Base-by-base conservation (phyloP, 768 basidiomycete species). In the Psilocybe tampanensis region DNA sequence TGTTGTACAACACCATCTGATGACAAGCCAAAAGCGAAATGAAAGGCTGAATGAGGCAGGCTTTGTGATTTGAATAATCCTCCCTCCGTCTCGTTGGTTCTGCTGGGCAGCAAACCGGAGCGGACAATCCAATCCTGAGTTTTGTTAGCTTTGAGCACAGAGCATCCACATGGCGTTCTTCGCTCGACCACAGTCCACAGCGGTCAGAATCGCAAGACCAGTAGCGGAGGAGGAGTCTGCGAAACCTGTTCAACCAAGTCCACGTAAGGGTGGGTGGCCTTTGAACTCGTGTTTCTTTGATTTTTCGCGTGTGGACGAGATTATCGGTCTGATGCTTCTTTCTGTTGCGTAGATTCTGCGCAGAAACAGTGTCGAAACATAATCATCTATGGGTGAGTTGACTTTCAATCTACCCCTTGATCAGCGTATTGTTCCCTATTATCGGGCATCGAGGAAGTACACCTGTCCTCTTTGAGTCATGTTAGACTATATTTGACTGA, bases 311-410 rank as follows among this genome's bases (percentile, higher is more conserved):
- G 8, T 22, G 43, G 12, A 22, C 13, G 19, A 15, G 12, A 2
- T 18, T 2, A 52, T 13, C 15, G 44, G 17, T 32, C 33, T 56
- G 44, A 23, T 47, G 19, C 9, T 43, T 26, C 11, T 36, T 7
- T 2, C 7, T 47, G 4, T 22, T 12, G 44, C 12, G 4, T 51
- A 90, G 89, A 91, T 74, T 78, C 84, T 44, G 79, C 82, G 13
- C 86, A 88, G 70, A 84, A 89, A 52, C 89, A 94, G 66, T 97
- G 94, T 74, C 86, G 91, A 68, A 96, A 97, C 77, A 86, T 95
- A 50, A 76, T 90, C 70, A 95, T 96, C 60, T 90, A 95, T 68
- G 94, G 95, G 94, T 95, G 74, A 61, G 71, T 61, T 34, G 4
- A n/a, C 9, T 32, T 6, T 29, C 17, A 29, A 18, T n/a, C 19